Evolutionary conservation across 2,329 filamentous ascomycete genomes (phyloP).

Genomic region (Dothistroma septosporum): DNA sequence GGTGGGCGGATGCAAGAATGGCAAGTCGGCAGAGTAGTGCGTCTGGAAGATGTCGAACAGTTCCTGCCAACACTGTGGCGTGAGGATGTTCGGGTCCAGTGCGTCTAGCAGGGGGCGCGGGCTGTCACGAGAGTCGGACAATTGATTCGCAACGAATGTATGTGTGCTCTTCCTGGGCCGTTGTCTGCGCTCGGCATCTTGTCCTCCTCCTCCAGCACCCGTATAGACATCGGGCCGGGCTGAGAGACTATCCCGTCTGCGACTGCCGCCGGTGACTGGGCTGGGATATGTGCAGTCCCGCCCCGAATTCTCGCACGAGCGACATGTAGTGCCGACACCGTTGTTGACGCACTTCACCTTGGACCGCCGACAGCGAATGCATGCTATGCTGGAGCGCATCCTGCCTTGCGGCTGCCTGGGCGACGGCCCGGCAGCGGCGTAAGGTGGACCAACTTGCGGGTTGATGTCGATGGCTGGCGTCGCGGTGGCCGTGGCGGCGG

Average conservation of each 20-base stretch:
- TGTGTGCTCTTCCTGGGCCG: slow-evolving; percentile 38
- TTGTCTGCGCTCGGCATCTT: slow-evolving; percentile 31
- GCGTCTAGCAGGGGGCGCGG: slow-evolving; percentile 50
- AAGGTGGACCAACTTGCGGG: slow-evolving; percentile 12
- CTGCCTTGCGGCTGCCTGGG: slow-evolving; percentile 33
- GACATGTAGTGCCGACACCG: slow-evolving; percentile 66
- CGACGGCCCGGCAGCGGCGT: slow-evolving; percentile 25
- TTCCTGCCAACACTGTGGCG: slow-evolving; percentile 62
- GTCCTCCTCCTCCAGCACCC: slow-evolving; percentile 6
- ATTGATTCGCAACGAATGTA: slow-evolving; percentile 32
- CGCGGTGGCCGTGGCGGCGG: slow-evolving; percentile 10
- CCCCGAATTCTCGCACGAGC: slow-evolving; percentile 67
- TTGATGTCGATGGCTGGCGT: slow-evolving; percentile 5
- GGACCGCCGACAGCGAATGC: slow-evolving; percentile 68
- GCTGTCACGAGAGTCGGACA: slow-evolving; percentile 44
- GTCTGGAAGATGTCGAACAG: slow-evolving; percentile 66
- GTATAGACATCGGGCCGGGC: slow-evolving; percentile 19
- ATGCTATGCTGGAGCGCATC: slow-evolving; percentile 77
- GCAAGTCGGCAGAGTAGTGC: slow-evolving; percentile 68
- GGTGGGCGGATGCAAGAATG: slow-evolving; percentile 65
- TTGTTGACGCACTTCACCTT: slow-evolving; percentile 86
- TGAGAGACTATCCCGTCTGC: slow-evolving; percentile 28
- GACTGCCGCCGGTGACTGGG: slow-evolving; percentile 36
- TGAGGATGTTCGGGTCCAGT: slow-evolving; percentile 59
- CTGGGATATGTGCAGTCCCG: slow-evolving; percentile 70